Base-by-base conservation (phyloP, 169 alveolate genomes). In the Plasmodium adleri region DNA sequence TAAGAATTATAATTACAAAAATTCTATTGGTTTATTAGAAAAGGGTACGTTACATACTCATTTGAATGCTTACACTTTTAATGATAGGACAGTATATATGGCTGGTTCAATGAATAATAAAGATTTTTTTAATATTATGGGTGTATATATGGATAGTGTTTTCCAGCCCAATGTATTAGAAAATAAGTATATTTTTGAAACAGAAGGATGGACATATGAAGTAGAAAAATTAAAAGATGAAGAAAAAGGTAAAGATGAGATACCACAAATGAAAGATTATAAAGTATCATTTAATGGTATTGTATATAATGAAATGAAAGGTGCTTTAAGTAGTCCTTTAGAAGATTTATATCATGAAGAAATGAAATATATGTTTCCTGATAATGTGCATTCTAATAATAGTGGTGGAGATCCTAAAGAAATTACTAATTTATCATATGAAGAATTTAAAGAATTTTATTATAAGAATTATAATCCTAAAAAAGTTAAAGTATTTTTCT, bases 161-260 rank as follows among this genome's bases (percentile, higher is more conserved):
- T 93, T 96, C 63, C 95, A 93, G 20, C 97, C 97, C 3, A 54
- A 64, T 72, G 94, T 95, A n/a, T 71, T 92, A 24, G 86, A 92
- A 6, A 93, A 93, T 62, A 72, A 92, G 58, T 58, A 56, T 49
- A 90, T 94, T 49, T 92, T 96, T 58, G 88, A 86, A 43, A 97
- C 96, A 59, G 98, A 96, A 75, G 98, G 98, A 1, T 96, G 98
- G 98, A 95, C 96, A 45, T 94, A 91, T 88, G 92, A 87, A 72
- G 95, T 94, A 5, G 85, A 90, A 43, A 76, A 86, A 63, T 64
- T 87, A 24, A 87, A 70, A 22, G 92, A 88, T 6, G 87, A 70
- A 15, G 92, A 64, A 43, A 66, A 88, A 12, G 52, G 22, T 10
- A 70, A 74, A 52, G 32, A 22, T 15, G 88, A 54, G 20, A 50